Evolutionary conservation across 2,329 filamentous ascomycete species (phyloP), one percentile per base, ranked within the genome.

Genomic region (Alternaria alternata): DNA sequence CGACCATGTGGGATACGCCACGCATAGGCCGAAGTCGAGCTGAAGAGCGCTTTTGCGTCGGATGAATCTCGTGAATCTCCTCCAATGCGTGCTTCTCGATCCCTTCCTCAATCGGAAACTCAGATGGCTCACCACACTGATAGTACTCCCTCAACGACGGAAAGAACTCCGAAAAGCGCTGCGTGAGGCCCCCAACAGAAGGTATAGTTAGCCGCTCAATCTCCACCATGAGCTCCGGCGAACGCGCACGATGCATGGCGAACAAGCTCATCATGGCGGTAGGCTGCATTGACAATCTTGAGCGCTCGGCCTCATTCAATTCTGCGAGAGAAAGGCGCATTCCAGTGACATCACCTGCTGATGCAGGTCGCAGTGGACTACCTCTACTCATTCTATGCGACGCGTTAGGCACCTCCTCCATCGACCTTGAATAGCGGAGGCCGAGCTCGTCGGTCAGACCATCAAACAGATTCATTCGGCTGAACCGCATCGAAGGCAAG

Each of bases 401-500:
- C 12, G 71, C 71, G 28, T 64, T 67, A 20, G 56, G 48, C 43
- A 65, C 28, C n/a, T 59, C 53, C 26, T 80, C 80, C 62, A 80
- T 64, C 9, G 81, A 82, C 46, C 77, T 74, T 7, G 76, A 76
- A 7, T 74, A 65, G 8, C 76, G 77, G 24, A 76, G 65, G 14
- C 80, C 80, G 22, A 83, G 66, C 18, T 78, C 81, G 41, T 82
- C 80, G 32, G 81, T 80, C 30, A 84, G 64, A 66, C 79, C 81
- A 41, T 80, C 78, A 53, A 83, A 75, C 46, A 84, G 68, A 63
- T 83, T 77, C 66, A 80, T 79, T 7, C 75, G 75, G 59, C 82
- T 84, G 71, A 84, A 84, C 61, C 83, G 80, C 61, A 84, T 74
- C 7, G 80, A 82, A 14, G 82, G 82, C 30, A 84, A 73, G 14